Evolutionary conservation across 1,284 basidiomycete genomes (phyloP).

Genomic region (Heterobasidion irregulare): DNA sequence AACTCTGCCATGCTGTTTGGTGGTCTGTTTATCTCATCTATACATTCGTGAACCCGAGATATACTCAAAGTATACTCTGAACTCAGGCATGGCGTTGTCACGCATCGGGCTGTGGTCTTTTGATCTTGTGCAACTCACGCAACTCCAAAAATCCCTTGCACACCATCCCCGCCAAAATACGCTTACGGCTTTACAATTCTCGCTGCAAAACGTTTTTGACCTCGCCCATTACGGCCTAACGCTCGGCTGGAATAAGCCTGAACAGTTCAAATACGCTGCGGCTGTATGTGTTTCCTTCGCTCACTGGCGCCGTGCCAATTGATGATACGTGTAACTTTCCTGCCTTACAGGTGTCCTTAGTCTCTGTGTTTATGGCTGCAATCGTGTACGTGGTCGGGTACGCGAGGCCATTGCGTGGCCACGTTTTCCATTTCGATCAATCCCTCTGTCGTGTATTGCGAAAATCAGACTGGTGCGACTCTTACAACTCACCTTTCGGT

Average conservation of each 20-base stretch:
- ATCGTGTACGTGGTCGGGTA: conserved; percentile 14
- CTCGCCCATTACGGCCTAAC: conserved; percentile 17
- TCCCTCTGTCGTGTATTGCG: no score
- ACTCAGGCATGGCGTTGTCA: conserved; percentile 31
- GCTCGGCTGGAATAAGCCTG: conserved; percentile 18
- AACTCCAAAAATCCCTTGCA: conserved; percentile 33
- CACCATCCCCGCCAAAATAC: conserved; percentile 33
- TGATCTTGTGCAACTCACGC: conserved; percentile 40
- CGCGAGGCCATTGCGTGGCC: conserved; percentile 1
- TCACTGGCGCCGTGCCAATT: not conserved
- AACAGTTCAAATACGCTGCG: conserved; percentile 22
- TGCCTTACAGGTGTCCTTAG: conserved; percentile 11
- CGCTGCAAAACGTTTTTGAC: conserved; percentile 17
- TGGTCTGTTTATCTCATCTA: conserved; percentile 5
- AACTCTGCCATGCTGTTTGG: conserved; percentile 32
- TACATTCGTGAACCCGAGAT: not conserved
- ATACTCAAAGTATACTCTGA: not conserved
- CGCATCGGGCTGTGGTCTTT: conserved; percentile 45
- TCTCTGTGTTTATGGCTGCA: conserved; percentile 17
- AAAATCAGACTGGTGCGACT: no score
- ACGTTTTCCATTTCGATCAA: conserved; percentile 1
- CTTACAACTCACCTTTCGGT: no score
- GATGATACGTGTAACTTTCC: not conserved
- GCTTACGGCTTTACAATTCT: conserved; percentile 20
- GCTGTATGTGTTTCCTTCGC: conserved; percentile 5